Conservation (phyloP, 768 basidiomycete species). For the Amanita rimosa region DNA sequence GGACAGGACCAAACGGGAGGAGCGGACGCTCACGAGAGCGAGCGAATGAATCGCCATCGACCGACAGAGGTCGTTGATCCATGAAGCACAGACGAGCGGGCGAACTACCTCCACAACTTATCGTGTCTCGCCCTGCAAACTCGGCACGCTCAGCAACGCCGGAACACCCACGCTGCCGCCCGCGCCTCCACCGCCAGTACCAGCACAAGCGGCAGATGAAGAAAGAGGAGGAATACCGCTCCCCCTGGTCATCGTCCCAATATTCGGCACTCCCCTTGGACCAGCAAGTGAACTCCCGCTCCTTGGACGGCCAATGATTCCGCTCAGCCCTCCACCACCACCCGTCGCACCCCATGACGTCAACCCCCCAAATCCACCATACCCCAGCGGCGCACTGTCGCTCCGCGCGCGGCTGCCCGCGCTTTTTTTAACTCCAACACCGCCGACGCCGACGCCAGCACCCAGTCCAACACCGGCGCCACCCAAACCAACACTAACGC, state of each 20-base stretch:
- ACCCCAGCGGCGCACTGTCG: slow-evolving; percentile 58
- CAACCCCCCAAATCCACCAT: slow-evolving; percentile 21
- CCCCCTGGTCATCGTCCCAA: slow-evolving; percentile 22
- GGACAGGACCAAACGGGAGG: neutral
- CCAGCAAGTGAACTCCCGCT: slow-evolving; percentile 39
- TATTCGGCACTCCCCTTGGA: slow-evolving; percentile 25
- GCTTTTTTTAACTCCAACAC: slow-evolving; percentile 20
- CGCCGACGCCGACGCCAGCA: slow-evolving; percentile 11
- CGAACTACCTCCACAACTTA: neutral
- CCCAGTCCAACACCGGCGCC: slow-evolving; percentile 7
- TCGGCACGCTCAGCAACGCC: slow-evolving; percentile 21
- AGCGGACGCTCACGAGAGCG: neutral
- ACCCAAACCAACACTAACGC: neutral
- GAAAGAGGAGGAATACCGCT: too few relatives aligned
- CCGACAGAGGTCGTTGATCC: neutral
- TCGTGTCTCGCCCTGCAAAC: slow-evolving; percentile 10
- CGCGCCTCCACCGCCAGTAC: neutral
- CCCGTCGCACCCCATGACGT: slow-evolving; percentile 10
- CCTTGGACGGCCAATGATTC: slow-evolving; percentile 30
- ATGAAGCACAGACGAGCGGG: too few relatives aligned
- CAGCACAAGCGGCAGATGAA: slow-evolving; percentile 3
- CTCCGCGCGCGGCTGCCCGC: slow-evolving; percentile 44
- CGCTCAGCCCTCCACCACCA: slow-evolving; percentile 15
- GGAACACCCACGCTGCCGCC: slow-evolving; percentile 8
- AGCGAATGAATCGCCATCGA: neutral